Base-by-base conservation (phyloP, 305 asterid genomes). In the Fraxinus angustifolia region DNA sequence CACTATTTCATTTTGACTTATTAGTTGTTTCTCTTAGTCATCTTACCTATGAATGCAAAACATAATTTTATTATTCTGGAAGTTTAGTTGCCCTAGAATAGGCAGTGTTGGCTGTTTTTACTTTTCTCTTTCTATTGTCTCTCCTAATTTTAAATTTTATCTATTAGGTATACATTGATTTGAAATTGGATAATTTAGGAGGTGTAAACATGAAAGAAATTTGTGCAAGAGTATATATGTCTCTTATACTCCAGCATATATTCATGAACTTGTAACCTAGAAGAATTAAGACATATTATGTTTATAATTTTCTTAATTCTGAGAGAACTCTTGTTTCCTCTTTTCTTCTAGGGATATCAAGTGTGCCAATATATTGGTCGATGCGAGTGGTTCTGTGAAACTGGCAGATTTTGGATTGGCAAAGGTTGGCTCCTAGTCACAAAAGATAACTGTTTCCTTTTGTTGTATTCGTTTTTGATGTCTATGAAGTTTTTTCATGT, bases 391-490 rank as follows among this genome's bases (percentile, higher is more conserved):
- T 73, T 89, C 91, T 42, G 99, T 94, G 83, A 96, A 96, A 87
- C 95, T 96, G 85, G 93, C 99, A 10, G 98, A 96, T 91, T 96
- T 96, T 88, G 99, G 99, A 82, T 91, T 96, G 89, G 99, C 98
- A 33, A 96, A 96, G 98, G 99, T 96, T 78, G 60, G 81, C 74
- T 82, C 53, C 77, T 38, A 40, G 73, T 36, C 71, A 34, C n/a
- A 75, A 73, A 30, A 19, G 78, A 73, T 23, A 31, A 73, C 74
- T 78, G 16, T 67, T 83, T 78, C 26, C 67, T 76, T 62, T 50
- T 19, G 50, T 30, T n/a, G 23, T 28, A 76, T 72, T 83, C 67
- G 42, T 2, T 19, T 72, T 50, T 45, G n/a, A 68, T 83, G 76
- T 71, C 53, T 81, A 35, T 68, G 35, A 80, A 68, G 67, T 36